phyloP scores from a whole-genome alignment of 208 protist species.

The Zelonia costaricensis region DNA sequence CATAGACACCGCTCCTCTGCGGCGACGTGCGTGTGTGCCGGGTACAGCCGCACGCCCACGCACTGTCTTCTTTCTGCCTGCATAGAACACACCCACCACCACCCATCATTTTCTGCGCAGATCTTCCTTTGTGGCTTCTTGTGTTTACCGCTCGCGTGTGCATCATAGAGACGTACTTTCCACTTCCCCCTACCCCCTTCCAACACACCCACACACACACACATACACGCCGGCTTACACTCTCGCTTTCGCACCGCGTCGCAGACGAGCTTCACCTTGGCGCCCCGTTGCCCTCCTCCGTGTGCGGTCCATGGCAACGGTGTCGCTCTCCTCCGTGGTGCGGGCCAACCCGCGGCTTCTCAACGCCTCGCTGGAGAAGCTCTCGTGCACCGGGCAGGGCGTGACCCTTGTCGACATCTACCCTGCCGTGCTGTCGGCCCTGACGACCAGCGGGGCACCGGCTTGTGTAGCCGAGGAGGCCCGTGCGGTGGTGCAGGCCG shows the following conservation, averaged over 20 bases:
- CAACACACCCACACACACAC: neutral
- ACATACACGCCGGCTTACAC: neutral
- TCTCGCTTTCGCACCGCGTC: neutral
- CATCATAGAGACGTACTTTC: too few species aligned
- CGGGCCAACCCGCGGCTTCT: slow-evolving; percentile 48
- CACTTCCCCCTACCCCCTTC: too few species aligned
- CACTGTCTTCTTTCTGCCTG: too few species aligned
- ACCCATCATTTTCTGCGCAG: too few species aligned
- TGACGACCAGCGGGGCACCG: slow-evolving; percentile 37
- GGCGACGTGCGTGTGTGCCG: too few species aligned
- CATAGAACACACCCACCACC: too few species aligned
- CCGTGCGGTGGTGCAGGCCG: slow-evolving; percentile 6
- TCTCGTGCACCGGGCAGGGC: slow-evolving; percentile 62
- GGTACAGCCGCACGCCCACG: too few species aligned
- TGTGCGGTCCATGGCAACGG: slow-evolving; percentile 16
- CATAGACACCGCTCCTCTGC: too few species aligned
- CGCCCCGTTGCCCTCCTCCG: neutral
- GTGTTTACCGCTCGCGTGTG: too few species aligned
- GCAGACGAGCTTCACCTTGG: too few species aligned
- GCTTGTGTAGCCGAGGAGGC: slow-evolving; percentile 19
- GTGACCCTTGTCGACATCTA: slow-evolving; percentile 81
- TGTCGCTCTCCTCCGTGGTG: slow-evolving; percentile 46
- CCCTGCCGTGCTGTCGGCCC: slow-evolving; percentile 46
- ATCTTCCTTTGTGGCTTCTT: too few species aligned
- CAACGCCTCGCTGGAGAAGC: slow-evolving; percentile 61